Evolutionary conservation across 1,139 yeast species (phyloP).

Genomic region (Geotrichum klebahnii): DNA sequence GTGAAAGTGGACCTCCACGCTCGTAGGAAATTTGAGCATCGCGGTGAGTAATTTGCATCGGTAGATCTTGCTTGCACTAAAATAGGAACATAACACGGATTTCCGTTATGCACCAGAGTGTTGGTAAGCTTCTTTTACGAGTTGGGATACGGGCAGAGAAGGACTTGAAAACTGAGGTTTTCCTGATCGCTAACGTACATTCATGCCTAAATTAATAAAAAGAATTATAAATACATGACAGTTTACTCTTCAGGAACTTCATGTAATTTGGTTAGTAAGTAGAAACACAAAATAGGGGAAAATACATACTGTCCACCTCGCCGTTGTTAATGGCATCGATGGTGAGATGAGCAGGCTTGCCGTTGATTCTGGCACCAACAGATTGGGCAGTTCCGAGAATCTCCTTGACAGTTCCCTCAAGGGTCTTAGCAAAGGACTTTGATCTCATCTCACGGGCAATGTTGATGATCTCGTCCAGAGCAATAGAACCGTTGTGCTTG

Average conservation of each 20-base stretch:
- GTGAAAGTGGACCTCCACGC: conserved; percentile 52
- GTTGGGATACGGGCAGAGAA: conserved; percentile 15
- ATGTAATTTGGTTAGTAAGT: conserved; percentile 16
- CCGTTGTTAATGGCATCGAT: conserved; percentile 97
- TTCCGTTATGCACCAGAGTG: conserved; percentile 76
- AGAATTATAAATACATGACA: conserved; percentile 18
- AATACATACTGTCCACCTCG: conserved; percentile 64
- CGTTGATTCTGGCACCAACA: conserved; percentile 96
- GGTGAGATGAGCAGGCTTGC: conserved; percentile 98
- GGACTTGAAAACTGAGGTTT: conserved; percentile 11
- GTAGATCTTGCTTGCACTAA: conserved; percentile 87
- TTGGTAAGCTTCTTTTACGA: conserved; percentile 60
- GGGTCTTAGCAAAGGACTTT: conserved; percentile 96
- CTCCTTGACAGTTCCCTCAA: conserved; percentile 96
- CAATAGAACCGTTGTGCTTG: conserved; percentile 98
- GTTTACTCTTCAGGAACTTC: conserved; percentile 24
- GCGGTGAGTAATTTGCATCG: conserved; percentile 70
- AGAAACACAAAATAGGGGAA: conserved; percentile 14
- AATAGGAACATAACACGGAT: conserved; percentile 68
- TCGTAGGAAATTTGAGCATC: conserved; percentile 41
- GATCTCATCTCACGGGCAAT: conserved; percentile 97
- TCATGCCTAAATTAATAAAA: conserved; percentile 25
- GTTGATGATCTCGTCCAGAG: conserved; percentile 93
- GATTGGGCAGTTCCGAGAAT: conserved; percentile 99
- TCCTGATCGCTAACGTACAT: conserved; percentile 20